Conservation (phyloP, 2,329 filamentous ascomycete genomes). For the Colletotrichum sp. region DNA sequence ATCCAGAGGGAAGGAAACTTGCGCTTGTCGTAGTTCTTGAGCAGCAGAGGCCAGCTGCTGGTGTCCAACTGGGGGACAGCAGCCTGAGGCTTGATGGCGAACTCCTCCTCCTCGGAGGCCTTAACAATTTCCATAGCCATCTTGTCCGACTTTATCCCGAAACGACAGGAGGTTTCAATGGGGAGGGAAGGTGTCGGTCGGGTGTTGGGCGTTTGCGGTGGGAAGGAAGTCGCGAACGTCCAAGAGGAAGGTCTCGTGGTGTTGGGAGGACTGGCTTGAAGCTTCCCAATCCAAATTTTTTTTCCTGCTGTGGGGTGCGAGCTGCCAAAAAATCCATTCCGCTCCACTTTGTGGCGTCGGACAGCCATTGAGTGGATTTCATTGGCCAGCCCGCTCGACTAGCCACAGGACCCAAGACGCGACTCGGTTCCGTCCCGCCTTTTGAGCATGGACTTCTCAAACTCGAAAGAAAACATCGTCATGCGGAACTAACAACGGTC, state of each 20-base stretch:
- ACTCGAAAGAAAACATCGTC: background rate
- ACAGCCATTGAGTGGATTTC: background rate
- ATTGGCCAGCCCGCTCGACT: background rate
- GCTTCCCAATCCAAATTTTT: conserved; percentile 27
- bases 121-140: conserved; percentile 55
- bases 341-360: conserved; percentile 8
- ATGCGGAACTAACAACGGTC: background rate
- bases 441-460: background rate
- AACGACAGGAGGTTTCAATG: conserved; percentile 8
- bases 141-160: conserved; percentile 9
- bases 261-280: conserved; percentile 21
- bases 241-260: conserved; percentile 16
- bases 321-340: conserved; percentile 11
- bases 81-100: conserved; percentile 91
- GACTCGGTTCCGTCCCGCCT: conserved; percentile 12
- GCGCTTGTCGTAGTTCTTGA: conserved; percentile 97
- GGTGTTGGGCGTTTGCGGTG: conserved; percentile 11
- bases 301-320: conserved; percentile 24
- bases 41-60: conserved; percentile 88
- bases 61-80: conserved; percentile 80
- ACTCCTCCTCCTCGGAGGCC: conserved; percentile 67
- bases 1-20: conserved; percentile 42
- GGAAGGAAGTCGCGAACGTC: conserved; percentile 17
- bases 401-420: conserved; percentile 19
- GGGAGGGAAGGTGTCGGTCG: background rate